phyloP scores from a whole-genome alignment of 1,139 yeast species.

The Saccharomyces hybrid region DNA sequence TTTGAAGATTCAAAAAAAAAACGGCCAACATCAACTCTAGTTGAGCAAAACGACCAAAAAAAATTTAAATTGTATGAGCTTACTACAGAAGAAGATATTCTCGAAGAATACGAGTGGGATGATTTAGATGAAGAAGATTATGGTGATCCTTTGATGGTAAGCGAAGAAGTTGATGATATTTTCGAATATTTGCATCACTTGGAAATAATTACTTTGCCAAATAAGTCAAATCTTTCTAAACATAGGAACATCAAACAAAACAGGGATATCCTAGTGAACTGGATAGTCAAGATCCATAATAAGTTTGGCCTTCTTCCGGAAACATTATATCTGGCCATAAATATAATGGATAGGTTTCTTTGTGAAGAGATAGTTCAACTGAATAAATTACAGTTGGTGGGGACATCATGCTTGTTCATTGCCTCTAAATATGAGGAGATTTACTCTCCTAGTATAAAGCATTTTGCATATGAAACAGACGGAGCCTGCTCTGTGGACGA shows the following conservation, averaged over 20 bases:
- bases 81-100: constrained; percentile 12
- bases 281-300: constrained; percentile 87
- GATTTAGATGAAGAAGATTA: constrained; percentile 82
- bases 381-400: constrained; percentile 76
- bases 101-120: constrained; percentile 55
- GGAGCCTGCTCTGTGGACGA: constrained; percentile 67
- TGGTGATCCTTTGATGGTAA: constrained; percentile 88
- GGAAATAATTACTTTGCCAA: constrained; percentile 70
- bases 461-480: constrained; percentile 80
- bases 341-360: constrained; percentile 82
- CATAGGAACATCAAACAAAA: constrained; percentile 70
- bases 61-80: constrained; percentile 21
- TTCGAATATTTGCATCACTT: constrained; percentile 66
- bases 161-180: constrained; percentile 82
- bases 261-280: constrained; percentile 79
- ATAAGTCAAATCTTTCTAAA: constrained; percentile 57
- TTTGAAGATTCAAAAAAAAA: constrained; percentile 17
- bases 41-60: constrained; percentile 23
- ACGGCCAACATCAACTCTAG: constrained; percentile 23
- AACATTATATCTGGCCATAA: constrained; percentile 76
- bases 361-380: constrained; percentile 67
- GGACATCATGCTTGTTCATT: constrained; percentile 79
- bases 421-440: constrained; percentile 95
- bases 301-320: constrained; percentile 82
- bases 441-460: constrained; percentile 73